These are phyloP conservation scores for Lyophyllum shimeji DNA, from an alignment of 768 basidiomycete genomes.

Conservation along the genomic window DNA sequence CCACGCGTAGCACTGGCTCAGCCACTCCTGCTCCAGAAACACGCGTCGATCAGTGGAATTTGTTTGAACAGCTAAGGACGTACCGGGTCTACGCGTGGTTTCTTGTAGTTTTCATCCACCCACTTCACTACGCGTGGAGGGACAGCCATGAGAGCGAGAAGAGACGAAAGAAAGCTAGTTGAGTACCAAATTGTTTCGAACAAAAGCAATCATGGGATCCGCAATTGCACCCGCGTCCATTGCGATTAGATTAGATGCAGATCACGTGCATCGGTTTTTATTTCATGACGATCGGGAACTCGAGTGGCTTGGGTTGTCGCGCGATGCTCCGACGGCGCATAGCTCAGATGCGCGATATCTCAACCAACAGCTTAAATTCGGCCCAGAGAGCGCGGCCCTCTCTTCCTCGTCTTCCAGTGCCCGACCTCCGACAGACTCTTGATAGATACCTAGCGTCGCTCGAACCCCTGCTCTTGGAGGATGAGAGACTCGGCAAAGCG, in stretches of 20 bases:
- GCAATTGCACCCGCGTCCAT: too few species aligned
- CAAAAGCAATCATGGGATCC: background rate
- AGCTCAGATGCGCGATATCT: conserved; percentile 19
- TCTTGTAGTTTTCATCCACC: conserved; percentile 55
- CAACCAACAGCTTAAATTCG: conserved; percentile 10
- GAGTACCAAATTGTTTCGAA: too few species aligned
- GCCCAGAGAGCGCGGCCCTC: conserved; percentile 14
- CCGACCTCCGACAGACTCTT: conserved; percentile 72
- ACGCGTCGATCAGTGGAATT: background rate
- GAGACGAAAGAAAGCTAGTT: too few species aligned
- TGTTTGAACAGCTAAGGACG: conserved; percentile 14
- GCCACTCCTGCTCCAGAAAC: conserved; percentile 61
- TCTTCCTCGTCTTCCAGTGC: conserved; percentile 76
- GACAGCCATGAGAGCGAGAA: conserved; percentile 25
- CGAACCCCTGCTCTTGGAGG: conserved; percentile 76
- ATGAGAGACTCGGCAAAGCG: conserved; percentile 56
- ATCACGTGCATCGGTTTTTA: conserved; percentile 18
- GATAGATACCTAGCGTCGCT: conserved; percentile 78
- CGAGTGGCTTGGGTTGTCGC: background rate
- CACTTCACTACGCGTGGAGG: conserved; percentile 45
- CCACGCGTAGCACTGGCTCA: conserved; percentile 71
- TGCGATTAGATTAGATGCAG: conserved; percentile 26
- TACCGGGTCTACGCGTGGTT: conserved; percentile 65
- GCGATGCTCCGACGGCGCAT: conserved; percentile 18
- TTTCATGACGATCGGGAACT: background rate